Evolutionary conservation across 1,284 basidiomycete species (phyloP).

Genomic region (Puccinia horiana): DNA sequence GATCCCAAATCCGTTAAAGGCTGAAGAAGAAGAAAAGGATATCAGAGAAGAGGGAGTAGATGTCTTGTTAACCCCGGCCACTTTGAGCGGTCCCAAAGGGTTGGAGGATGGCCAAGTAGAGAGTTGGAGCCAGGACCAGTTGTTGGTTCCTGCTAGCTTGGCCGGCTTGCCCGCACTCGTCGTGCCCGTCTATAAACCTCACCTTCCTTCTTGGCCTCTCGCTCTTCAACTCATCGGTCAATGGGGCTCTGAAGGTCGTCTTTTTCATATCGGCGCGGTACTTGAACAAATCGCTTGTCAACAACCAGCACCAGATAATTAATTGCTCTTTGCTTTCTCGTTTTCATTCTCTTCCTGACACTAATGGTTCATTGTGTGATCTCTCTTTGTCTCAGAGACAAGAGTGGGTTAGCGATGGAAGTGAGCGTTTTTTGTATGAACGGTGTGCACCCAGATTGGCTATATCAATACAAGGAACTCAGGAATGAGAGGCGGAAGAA

Average conservation of each 20-base stretch:
- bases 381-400: too few species aligned
- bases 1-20: constrained; percentile 63
- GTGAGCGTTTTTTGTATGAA: not conserved
- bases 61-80: constrained; percentile 24
- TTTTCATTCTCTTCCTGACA: too few species aligned
- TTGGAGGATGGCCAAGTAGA: not conserved
- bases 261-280: not conserved
- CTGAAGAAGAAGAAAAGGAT: not conserved
- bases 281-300: not conserved
- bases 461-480: not conserved
- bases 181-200: constrained; percentile 51
- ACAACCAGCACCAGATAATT: not conserved
- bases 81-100: not conserved
- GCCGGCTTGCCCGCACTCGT: constrained; percentile 56
- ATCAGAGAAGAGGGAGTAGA: not conserved
- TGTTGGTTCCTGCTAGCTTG: constrained; percentile 57
- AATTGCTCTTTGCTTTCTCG: too few species aligned
- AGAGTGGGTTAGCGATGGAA: too few species aligned
- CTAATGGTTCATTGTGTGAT: too few species aligned
- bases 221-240: constrained; percentile 38
- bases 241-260: constrained; percentile 17
- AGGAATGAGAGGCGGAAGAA: too few species aligned
- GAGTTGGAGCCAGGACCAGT: constrained; percentile 56
- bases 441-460: too few species aligned
- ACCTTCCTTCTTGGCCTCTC: not conserved